Evolutionary conservation across 176 grass and related monocot genomes (phyloP).

Genomic region (Phoenix roebelenii): DNA sequence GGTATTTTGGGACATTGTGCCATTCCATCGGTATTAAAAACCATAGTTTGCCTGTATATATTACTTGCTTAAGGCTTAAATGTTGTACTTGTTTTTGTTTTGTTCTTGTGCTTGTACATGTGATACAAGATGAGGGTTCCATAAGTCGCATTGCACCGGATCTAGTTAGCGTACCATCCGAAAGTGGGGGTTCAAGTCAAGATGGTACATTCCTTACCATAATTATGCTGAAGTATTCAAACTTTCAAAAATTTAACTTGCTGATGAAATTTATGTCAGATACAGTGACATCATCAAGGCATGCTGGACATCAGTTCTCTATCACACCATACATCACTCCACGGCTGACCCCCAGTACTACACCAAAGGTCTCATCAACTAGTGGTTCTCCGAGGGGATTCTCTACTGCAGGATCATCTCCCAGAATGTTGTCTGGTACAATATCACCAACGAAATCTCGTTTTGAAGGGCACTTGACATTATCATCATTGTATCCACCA

Average conservation of each 20-base stretch:
- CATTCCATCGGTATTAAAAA: too few species aligned
- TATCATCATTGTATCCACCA: conserved; percentile 49
- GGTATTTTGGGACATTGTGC: too few species aligned
- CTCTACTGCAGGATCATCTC: conserved; percentile 50
- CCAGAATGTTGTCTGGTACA: conserved; percentile 60
- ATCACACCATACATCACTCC: conserved; percentile 48
- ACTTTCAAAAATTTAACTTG: neutral
- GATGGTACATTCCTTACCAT: conserved; percentile 30
- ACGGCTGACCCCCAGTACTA: conserved; percentile 28
- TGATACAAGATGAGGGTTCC: conserved; percentile 52
- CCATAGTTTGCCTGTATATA: too few species aligned
- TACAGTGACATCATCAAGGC: conserved; percentile 23
- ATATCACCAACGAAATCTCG: conserved; percentile 53
- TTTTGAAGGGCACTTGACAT: conserved; percentile 26
- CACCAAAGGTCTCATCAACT: conserved; percentile 45
- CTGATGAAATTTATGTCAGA: neutral
- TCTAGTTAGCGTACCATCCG: conserved; percentile 34
- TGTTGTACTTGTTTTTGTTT: too few species aligned
- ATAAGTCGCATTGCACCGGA: conserved; percentile 31
- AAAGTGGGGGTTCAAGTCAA: conserved; percentile 33
- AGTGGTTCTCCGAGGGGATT: conserved; percentile 39
- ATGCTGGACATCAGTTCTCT: conserved; percentile 56
- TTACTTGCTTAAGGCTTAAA: too few species aligned
- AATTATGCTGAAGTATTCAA: neutral
- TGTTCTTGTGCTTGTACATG: conserved; percentile 9